Conservation (phyloP, 116 monocot species). For the Zostera marina region DNA sequence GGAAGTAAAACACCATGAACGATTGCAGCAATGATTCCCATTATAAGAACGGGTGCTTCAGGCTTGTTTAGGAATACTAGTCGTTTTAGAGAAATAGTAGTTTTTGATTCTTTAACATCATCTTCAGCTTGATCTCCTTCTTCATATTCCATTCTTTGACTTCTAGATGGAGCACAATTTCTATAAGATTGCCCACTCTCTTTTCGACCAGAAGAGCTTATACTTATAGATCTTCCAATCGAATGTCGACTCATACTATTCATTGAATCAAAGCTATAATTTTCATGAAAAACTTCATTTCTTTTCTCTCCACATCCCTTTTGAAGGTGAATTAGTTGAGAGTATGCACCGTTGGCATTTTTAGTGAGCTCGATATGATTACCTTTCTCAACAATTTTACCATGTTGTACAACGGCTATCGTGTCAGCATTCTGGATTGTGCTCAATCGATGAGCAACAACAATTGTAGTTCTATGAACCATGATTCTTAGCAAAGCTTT, state of each 20-base stretch:
- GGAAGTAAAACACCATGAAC: slow-evolving; percentile 25
- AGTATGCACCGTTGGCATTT: slow-evolving; percentile 59
- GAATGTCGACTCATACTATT: slow-evolving; percentile 12
- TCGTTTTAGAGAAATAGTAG: slow-evolving; percentile 22
- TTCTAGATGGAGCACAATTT: slow-evolving; percentile 8
- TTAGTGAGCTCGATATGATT: slow-evolving; percentile 45
- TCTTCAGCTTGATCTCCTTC: not conserved
- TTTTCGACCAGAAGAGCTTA: slow-evolving; percentile 20
- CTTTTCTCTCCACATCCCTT: slow-evolving; percentile 20
- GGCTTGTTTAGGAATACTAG: slow-evolving; percentile 39
- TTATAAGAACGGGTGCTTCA: slow-evolving; percentile 21
- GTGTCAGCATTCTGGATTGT: slow-evolving; percentile 46
- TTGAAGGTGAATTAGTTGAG: slow-evolving; percentile 66
- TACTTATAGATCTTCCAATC: slow-evolving; percentile 20
- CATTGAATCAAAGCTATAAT: not conserved
- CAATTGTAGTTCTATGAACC: slow-evolving; percentile 45
- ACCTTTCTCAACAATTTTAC: slow-evolving; percentile 57
- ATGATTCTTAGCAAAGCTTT: slow-evolving; percentile 50
- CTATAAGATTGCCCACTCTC: slow-evolving; percentile 29
- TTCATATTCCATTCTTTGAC: not conserved
- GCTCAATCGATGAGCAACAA: slow-evolving; percentile 55
- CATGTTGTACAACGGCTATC: slow-evolving; percentile 43
- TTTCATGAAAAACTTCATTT: not conserved
- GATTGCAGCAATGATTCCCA: slow-evolving; percentile 22
- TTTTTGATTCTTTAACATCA: not conserved